Percentiles rank a stretch among this genome's conserved stretches.
Conservation (phyloP, 768 basidiomycete genomes). For the Xerocomellus chrysenteron region DNA sequence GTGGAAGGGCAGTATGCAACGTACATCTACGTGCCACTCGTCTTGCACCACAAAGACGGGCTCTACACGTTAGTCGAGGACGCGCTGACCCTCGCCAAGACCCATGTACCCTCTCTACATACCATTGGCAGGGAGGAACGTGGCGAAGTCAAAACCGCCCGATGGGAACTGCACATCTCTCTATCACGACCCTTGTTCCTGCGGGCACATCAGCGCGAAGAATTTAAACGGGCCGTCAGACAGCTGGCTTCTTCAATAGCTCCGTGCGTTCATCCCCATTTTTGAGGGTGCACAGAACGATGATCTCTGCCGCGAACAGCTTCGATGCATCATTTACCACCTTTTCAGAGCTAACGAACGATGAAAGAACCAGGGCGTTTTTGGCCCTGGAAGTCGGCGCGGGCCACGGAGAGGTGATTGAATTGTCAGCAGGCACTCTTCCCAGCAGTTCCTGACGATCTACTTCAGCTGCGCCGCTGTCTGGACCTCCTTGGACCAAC, state of each 20-base stretch:
- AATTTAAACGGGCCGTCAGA: slow-evolving; percentile 63
- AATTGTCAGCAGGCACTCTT: neutral
- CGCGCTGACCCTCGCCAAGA: slow-evolving; percentile 44
- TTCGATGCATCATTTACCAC: slow-evolving; percentile 72
- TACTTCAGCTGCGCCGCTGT: slow-evolving; percentile 55
- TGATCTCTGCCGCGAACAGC: slow-evolving; percentile 38
- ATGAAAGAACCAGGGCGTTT: slow-evolving; percentile 80
- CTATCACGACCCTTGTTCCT: slow-evolving; percentile 81
- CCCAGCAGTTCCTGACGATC: slow-evolving; percentile 16
- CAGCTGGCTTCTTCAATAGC: slow-evolving; percentile 44
- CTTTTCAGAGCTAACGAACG: slow-evolving; percentile 72
- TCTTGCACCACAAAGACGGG: slow-evolving; percentile 40
- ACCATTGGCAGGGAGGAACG: slow-evolving; percentile 35
- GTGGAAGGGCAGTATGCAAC: slow-evolving; percentile 85
- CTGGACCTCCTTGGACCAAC: slow-evolving; percentile 56
- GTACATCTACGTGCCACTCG: slow-evolving; percentile 72
- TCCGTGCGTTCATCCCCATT: slow-evolving; percentile 39
- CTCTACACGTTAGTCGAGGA: slow-evolving; percentile 48
- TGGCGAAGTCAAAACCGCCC: neutral
- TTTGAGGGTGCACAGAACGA: slow-evolving; percentile 2
- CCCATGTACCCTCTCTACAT: slow-evolving; percentile 47
- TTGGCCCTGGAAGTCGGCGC: slow-evolving; percentile 80
- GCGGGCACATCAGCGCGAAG: slow-evolving; percentile 75
- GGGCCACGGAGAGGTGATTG: slow-evolving; percentile 70
- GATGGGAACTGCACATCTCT: slow-evolving; percentile 73